Conservation (phyloP, 2,329 filamentous ascomycete species). For the Rhynchosporium secalis region DNA sequence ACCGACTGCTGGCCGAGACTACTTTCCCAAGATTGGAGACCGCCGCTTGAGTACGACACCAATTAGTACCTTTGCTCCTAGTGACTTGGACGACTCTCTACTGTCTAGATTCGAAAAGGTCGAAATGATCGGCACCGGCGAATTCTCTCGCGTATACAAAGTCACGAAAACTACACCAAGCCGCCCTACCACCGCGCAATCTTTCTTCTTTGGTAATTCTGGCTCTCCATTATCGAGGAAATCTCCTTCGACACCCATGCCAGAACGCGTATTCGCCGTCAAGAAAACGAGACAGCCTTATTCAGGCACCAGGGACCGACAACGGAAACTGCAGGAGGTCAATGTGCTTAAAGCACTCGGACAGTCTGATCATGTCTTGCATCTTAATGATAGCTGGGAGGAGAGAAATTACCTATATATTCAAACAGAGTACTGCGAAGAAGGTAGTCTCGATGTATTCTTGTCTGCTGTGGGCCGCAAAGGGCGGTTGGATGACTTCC, state of each 20-base stretch:
- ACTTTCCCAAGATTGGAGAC: constrained; percentile 57
- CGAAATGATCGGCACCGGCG: constrained; percentile 78
- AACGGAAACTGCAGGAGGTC: constrained; percentile 82
- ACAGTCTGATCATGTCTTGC: constrained; percentile 80
- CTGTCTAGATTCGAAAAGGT: constrained; percentile 77
- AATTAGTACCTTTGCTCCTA: constrained; percentile 67
- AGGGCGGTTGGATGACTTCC: constrained; percentile 90
- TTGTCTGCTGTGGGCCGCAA: constrained; percentile 78
- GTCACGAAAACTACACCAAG: constrained; percentile 54
- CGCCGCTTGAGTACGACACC: constrained; percentile 65
- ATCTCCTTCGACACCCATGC: constrained; percentile 54
- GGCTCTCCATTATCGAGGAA: constrained; percentile 50
- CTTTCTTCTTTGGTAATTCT: constrained; percentile 42
- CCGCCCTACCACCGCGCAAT: constrained; percentile 45
- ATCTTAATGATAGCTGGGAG: constrained; percentile 87
- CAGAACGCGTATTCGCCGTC: constrained; percentile 76
- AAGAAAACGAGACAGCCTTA: constrained; percentile 89
- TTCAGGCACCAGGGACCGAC: constrained; percentile 75
- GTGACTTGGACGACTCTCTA: constrained; percentile 74
- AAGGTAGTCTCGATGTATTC: constrained; percentile 86
- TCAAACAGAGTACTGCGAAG: constrained; percentile 95
- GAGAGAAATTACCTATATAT: constrained; percentile 85
- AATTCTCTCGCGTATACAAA: constrained; percentile 90
- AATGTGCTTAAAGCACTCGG: constrained; percentile 73
- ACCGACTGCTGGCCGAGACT: constrained; percentile 64